phyloP scores from a whole-genome alignment of 176 grass and related monocot species.

The Pharus latifolius region DNA sequence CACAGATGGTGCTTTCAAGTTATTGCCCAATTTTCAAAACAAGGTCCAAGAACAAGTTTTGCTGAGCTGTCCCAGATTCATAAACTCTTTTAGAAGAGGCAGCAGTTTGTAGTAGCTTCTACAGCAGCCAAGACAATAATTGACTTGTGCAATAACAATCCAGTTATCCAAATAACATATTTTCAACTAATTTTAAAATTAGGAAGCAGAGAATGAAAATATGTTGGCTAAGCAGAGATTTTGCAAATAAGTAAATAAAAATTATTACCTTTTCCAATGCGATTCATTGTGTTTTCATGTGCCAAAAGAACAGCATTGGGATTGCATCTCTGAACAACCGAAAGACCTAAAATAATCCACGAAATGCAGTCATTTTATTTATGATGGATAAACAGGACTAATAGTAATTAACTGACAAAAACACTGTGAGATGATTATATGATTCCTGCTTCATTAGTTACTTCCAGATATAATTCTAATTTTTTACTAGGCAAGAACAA shows the following conservation, averaged over 20 bases:
- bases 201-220: background rate
- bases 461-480: background rate
- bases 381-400: background rate
- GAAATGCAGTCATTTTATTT: background rate
- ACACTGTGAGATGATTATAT: background rate
- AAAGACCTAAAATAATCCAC: slow-evolving; percentile 53
- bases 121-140: background rate
- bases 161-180: background rate
- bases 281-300: slow-evolving; percentile 70
- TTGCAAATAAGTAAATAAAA: background rate
- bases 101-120: background rate
- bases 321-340: slow-evolving; percentile 72
- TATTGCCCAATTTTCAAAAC: background rate
- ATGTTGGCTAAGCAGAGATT: background rate
- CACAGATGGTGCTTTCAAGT: background rate
- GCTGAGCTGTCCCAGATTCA: background rate
- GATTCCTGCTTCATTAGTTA: background rate
- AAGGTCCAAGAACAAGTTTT: background rate
- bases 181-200: background rate
- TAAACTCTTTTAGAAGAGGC: background rate
- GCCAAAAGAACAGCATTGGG: slow-evolving; percentile 65
- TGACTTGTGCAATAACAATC: background rate
- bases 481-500: background rate
- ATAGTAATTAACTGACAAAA: slow-evolving; percentile 7
- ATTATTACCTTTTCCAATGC: slow-evolving; percentile 51